These are phyloP conservation scores for Entomortierella chlamydospora DNA, from an alignment of 192 early-diverging fungal species.

Conservation along the genomic window DNA sequence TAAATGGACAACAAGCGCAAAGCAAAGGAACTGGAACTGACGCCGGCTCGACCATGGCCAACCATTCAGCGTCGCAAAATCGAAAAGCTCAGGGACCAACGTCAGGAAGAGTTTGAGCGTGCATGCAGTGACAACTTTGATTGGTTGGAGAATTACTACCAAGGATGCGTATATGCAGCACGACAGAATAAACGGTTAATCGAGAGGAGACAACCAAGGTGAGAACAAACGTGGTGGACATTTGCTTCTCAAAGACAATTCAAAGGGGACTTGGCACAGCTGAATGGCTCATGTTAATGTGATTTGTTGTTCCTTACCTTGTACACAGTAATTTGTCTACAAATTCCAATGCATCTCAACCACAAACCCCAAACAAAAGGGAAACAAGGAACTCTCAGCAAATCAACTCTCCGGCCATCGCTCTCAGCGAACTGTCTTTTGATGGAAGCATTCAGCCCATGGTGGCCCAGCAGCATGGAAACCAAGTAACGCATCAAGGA, in stretches of 20 bases:
- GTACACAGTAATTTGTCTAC: constrained; percentile 4
- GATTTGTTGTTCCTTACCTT: no score
- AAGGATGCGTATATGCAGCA: constrained; percentile 47
- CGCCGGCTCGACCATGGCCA: constrained; percentile 19
- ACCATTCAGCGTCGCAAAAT: constrained; percentile 21
- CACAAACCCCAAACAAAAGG: no score
- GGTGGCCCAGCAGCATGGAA: no score
- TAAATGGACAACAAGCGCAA: constrained; percentile 17
- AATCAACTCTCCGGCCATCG: no score
- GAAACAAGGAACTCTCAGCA: no score
- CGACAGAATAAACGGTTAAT: constrained; percentile 21
- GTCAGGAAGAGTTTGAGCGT: constrained; percentile 32
- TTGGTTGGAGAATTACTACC: constrained; percentile 51
- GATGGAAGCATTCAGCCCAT: no score
- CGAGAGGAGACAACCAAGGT: not conserved
- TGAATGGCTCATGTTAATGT: no score
- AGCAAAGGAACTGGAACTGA: not conserved
- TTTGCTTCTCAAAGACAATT: not conserved
- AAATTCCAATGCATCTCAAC: no score
- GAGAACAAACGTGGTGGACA: not conserved
- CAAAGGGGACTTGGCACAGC: no score
- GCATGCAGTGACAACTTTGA: constrained; percentile 32
- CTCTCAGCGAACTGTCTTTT: no score
- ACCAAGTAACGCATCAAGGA: no score
- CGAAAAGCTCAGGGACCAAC: constrained; percentile 32